Base-by-base conservation (phyloP, 495 filamentous ascomycete genomes). In the Penicillium robsamsonii region DNA sequence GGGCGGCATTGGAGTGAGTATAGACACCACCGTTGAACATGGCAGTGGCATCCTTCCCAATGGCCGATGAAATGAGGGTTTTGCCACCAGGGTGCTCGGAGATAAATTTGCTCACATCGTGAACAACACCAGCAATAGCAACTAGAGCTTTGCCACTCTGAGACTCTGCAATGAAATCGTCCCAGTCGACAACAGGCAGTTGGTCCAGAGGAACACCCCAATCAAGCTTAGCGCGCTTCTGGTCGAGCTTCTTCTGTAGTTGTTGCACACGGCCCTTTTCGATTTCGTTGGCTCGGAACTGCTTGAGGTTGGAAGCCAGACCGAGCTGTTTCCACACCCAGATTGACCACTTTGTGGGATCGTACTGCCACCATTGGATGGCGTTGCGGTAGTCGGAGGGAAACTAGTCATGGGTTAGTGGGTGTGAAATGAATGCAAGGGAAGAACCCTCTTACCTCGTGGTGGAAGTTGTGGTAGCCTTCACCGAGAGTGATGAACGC, bases 401-500 rank as follows among this genome's bases (percentile, higher is more conserved):
- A 74, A 96, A 96, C 73, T 96, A n/a, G 17, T 4, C 7, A 46
- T 1, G 2, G 13, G 31, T 50, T 24, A 43, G 30, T 29, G 2
- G 15, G 3, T 46, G 6, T 33, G 0, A 35, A 11, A 3, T 10
- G 27, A 35, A 24, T 3, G 29, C 4, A 17, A 9, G 5, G 3
- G 30, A 13, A 41, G n/a, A 15, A 0, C 10, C 15, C 24, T 22
- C 43, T 55, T 51, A 66, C 63, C 49, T 67, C 92, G 76, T 96
- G 92, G 76, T 96, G 92, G 82, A 96, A 96, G 75, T 94, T 95
- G 79, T 96, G 91, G 74, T 96, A 96, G 48, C 92, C 91, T 71
- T 96, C 92, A 33, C 92, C 92, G 20, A 96, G 86, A 27, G 92
- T 96, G 40, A 94, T 85, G 18, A 96, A 75, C 41, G 92, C 92